Evolutionary conservation across 2,329 filamentous ascomycete species (phyloP), one percentile per base, ranked within the genome.

Genomic region (Paecilomyces formosus): DNA sequence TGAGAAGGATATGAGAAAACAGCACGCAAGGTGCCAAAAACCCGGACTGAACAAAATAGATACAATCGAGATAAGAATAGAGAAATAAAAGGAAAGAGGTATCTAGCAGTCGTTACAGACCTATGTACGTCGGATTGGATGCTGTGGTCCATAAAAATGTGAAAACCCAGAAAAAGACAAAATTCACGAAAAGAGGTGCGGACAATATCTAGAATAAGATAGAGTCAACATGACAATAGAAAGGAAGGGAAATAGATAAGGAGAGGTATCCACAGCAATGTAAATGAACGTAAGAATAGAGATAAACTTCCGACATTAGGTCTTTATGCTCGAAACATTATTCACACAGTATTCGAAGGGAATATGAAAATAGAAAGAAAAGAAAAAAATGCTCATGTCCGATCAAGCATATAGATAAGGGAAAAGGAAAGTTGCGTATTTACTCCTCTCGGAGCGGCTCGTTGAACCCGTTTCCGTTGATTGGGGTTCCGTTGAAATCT

Each of bases 371-470:
- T 26, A 7, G 35, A 55, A 15, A 21, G 54, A 45, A 55, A 15
- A 21, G 54, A 28, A 35, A 50, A 13, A 31, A 22, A 33, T 56
- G 33, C 15, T n/a, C 28, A 49, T 22, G 50, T 52, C 50, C 50
- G 12, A 8, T 24, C 13, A 26, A 52, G n/a, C 9, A 28, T 52
- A 24, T 52, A 52, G 26, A 52, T 45, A n/a, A 9, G 15, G 15
- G 39, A 31, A 31, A 31, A 45, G 15, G 39, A 45, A 45, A 7
- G 39, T 7, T 3, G n/a, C 15, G 39, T 52, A 52, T 54, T 68
- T 63, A 77, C 65, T 77, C 74, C 64, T 76, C 74, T 39, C 62
- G 69, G 39, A 76, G 58, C 18, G 65, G 60, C 51, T 66, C 64
- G 15, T 45, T 21, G 18, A 45, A 18, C n/a, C 68, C 67, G 53